Evolutionary conservation across 2,329 filamentous ascomycete genomes (phyloP).

Genomic region (Colletotrichum australisinense): DNA sequence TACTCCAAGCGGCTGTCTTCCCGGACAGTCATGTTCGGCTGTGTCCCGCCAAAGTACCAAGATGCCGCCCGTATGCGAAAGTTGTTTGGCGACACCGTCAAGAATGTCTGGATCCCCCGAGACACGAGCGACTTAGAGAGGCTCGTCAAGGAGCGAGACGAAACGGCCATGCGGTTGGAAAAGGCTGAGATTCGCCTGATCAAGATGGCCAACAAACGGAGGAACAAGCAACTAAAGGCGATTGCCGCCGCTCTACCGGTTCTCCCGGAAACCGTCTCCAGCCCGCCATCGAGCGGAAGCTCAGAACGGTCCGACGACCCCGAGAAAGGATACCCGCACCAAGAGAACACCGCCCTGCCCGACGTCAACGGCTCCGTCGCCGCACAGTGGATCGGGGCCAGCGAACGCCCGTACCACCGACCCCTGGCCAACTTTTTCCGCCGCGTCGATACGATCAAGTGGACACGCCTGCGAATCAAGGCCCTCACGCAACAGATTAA

Average conservation of each 20-base stretch:
- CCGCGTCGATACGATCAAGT: conserved; percentile 95
- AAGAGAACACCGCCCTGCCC: conserved; percentile 43
- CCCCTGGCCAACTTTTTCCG: conserved; percentile 78
- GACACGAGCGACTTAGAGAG: conserved; percentile 81
- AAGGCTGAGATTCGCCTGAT: conserved; percentile 85
- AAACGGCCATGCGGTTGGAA: conserved; percentile 82
- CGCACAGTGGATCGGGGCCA: conserved; percentile 78
- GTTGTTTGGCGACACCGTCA: conserved; percentile 83
- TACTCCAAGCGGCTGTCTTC: conserved; percentile 89
- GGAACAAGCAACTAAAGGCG: conserved; percentile 36
- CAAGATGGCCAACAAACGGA: conserved; percentile 69
- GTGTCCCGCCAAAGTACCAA: conserved; percentile 82
- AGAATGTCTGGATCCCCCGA: conserved; percentile 85
- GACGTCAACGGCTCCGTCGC: conserved; percentile 67
- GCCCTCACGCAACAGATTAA: conserved; percentile 53
- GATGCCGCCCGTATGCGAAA: conserved; percentile 77
- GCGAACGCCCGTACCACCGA: conserved; percentile 80
- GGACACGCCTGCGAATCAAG: conserved; percentile 71
- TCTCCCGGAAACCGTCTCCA: conserved; percentile 41
- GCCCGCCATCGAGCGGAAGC: not conserved
- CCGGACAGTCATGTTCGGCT: conserved; percentile 91
- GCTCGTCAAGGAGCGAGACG: conserved; percentile 80
- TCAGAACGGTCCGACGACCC: conserved; percentile 36
- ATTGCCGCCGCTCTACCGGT: not conserved
- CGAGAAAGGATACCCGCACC: conserved; percentile 41